Evolutionary conservation across 2,329 filamentous ascomycete genomes (phyloP).

Genomic region (Claviceps maximensis): DNA sequence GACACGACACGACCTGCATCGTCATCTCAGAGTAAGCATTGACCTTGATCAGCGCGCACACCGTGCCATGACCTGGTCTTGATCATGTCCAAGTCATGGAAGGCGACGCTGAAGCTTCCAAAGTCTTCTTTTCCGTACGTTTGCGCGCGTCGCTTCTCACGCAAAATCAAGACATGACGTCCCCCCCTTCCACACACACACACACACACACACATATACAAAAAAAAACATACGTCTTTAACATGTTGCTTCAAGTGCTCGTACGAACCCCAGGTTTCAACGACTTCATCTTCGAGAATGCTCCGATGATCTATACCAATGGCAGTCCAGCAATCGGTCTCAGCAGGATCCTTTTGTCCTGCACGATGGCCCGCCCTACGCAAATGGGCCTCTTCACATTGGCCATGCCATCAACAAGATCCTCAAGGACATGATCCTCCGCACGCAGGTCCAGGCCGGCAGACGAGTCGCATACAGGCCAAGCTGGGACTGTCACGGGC

Average conservation of each 20-base stretch:
- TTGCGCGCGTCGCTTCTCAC: neutral
- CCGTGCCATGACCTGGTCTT: slow-evolving; percentile 15
- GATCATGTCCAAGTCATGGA: slow-evolving; percentile 48
- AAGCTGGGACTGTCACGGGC: slow-evolving; percentile 95
- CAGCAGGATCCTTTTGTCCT: slow-evolving; percentile 56
- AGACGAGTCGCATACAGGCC: slow-evolving; percentile 65
- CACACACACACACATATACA: too few species aligned
- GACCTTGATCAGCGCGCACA: slow-evolving; percentile 3
- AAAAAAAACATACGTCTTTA: neutral
- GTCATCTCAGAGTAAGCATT: neutral
- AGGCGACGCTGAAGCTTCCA: slow-evolving; percentile 61
- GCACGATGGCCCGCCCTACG: slow-evolving; percentile 94
- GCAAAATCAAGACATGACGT: neutral
- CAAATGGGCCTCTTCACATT: slow-evolving; percentile 82
- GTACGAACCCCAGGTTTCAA: slow-evolving; percentile 35
- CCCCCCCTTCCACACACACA: too few species aligned
- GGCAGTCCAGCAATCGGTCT: slow-evolving; percentile 54
- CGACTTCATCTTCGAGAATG: slow-evolving; percentile 57
- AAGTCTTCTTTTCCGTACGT: slow-evolving; percentile 59
- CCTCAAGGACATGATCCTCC: slow-evolving; percentile 83
- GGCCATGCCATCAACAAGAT: slow-evolving; percentile 97
- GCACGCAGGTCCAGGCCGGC: slow-evolving; percentile 65
- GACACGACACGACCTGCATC: too few species aligned
- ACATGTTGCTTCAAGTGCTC: slow-evolving; percentile 27
- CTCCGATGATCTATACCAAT: slow-evolving; percentile 78